These are phyloP conservation scores for Thelephora aurantiotincta DNA, from an alignment of 768 basidiomycete genomes.

Conservation along the genomic window DNA sequence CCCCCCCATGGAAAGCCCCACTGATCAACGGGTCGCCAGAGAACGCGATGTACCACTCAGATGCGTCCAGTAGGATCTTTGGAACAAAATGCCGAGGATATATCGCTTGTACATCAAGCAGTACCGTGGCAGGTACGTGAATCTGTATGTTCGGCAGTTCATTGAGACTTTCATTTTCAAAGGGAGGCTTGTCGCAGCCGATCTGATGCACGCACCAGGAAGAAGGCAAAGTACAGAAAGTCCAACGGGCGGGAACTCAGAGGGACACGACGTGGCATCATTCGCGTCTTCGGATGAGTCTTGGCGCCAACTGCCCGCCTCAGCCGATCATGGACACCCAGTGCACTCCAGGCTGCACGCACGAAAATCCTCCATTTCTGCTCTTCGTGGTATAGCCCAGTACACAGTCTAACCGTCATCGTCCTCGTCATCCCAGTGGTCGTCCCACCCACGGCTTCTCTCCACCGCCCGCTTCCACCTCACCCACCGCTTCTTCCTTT, in stretches of 20 bases:
- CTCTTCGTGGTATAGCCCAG: too few relatives aligned
- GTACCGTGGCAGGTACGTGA: conserved; percentile 55
- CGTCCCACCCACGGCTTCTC: conserved; percentile 73
- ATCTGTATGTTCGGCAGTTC: conserved; percentile 19
- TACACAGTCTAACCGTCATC: not conserved
- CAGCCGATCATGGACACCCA: too few relatives aligned
- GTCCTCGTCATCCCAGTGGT: conserved; percentile 21
- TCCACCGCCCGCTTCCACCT: conserved; percentile 88
- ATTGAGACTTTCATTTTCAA: not conserved
- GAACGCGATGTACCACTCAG: conserved; percentile 35
- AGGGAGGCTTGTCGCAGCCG: not conserved
- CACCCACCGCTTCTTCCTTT: conserved; percentile 51
- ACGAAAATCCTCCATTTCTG: too few relatives aligned
- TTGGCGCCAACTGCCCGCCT: too few relatives aligned
- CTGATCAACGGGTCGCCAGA: conserved; percentile 59
- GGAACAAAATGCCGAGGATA: conserved; percentile 43
- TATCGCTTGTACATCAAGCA: conserved; percentile 59
- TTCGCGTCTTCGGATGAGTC: not conserved
- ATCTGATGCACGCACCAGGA: conserved; percentile 29
- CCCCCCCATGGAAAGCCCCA: conserved; percentile 23
- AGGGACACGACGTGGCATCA: conserved; percentile 12
- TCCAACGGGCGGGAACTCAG: conserved; percentile 48
- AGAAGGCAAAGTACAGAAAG: conserved; percentile 58
- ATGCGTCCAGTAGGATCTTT: conserved; percentile 25
- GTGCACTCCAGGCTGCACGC: too few relatives aligned